These are phyloP conservation scores for Secale cereale DNA, from an alignment of 176 grass and related monocot species.

Conservation along the genomic window DNA sequence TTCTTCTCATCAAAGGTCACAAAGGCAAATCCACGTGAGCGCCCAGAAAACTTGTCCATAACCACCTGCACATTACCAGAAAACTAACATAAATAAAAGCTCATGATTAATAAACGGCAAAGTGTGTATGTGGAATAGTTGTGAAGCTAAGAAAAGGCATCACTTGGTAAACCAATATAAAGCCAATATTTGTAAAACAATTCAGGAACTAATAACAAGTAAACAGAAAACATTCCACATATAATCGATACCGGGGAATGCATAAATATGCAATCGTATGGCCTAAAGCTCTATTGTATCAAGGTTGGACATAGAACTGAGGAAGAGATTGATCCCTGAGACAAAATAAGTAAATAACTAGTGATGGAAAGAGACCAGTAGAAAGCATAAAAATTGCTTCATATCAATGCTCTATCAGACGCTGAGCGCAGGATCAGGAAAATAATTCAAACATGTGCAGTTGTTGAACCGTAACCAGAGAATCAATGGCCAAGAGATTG, in stretches of 20 bases:
- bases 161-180: not conserved
- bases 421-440: not conserved
- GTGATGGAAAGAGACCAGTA: not conserved
- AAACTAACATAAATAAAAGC: not conserved
- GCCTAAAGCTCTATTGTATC: not conserved
- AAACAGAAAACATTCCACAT: not conserved
- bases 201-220: not conserved
- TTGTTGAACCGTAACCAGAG: not conserved
- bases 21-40: constrained; percentile 95
- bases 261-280: not conserved
- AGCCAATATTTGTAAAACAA: not conserved
- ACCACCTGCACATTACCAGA: constrained; percentile 54
- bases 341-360: not conserved
- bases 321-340: not conserved
- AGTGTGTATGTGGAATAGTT: not conserved
- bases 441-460: not conserved
- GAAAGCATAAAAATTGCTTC: not conserved
- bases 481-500: not conserved
- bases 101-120: not conserved
- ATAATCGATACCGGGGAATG: not conserved
- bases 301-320: not conserved
- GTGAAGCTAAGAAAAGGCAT: not conserved
- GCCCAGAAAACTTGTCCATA: constrained; percentile 83
- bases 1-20: constrained; percentile 97
- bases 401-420: not conserved